Evolutionary conservation across 352 stramenopile species (phyloP).

Genomic region (Phytophthora agathidicida): DNA sequence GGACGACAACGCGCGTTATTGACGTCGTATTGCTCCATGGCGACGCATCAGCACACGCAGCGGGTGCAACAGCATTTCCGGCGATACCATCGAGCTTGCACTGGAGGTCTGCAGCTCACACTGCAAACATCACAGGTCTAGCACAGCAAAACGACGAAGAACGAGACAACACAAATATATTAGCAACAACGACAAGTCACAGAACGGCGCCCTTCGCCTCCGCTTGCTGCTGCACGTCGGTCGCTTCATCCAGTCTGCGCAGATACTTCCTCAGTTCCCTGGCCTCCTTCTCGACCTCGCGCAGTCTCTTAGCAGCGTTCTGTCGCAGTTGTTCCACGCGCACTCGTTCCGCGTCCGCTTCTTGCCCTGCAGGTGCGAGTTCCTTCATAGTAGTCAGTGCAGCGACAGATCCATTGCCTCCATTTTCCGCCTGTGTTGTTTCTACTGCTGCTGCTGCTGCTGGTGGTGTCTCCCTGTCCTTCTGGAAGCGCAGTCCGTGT

Average conservation of each 20-base stretch:
- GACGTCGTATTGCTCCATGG: conserved; percentile 63
- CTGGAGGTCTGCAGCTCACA: conserved; percentile 22
- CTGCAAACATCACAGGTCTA: conserved; percentile 27
- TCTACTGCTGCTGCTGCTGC: not conserved
- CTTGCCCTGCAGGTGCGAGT: not conserved
- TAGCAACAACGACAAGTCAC: not conserved
- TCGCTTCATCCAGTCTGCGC: conserved; percentile 12
- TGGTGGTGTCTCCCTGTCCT: conserved; percentile 1
- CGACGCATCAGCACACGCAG: conserved; percentile 13
- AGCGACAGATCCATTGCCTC: not conserved
- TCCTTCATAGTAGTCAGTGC: too few species aligned
- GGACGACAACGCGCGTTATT: conserved; percentile 38
- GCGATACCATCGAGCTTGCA: conserved; percentile 41
- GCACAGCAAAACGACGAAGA: not conserved
- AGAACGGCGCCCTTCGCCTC: not conserved
- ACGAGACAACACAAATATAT: conserved; percentile 3
- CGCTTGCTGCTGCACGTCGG: not conserved
- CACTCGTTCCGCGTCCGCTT: not conserved
- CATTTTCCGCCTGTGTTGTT: not conserved
- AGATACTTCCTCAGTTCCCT: conserved; percentile 29
- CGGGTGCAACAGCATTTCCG: conserved; percentile 46
- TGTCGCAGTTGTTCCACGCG: conserved; percentile 20
- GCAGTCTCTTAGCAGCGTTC: conserved; percentile 23
- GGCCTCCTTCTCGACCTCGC: conserved; percentile 28
- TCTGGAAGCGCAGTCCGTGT: conserved; percentile 26